Evolutionary conservation across 257 asterid genomes (phyloP).

Genomic region (Lithospermum erythrorhizon): DNA sequence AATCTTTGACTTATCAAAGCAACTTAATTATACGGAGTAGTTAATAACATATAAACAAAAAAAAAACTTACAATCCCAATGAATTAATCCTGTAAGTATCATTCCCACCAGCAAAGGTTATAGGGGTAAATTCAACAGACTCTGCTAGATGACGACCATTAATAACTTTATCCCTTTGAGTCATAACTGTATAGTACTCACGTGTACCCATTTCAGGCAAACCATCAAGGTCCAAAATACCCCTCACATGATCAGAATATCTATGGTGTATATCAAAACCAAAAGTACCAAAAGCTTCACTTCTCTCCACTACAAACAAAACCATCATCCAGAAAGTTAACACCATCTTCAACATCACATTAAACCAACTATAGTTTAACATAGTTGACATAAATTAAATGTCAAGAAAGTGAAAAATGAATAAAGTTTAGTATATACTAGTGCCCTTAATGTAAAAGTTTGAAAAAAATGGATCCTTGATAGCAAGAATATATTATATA

Average conservation of each 20-base stretch:
- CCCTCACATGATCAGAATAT: constrained; percentile 65
- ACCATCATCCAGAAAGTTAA: constrained; percentile 8
- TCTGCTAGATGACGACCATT: constrained; percentile 65
- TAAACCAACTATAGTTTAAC: neutral
- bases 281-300: constrained; percentile 45
- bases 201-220: constrained; percentile 63
- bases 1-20: too few species aligned
- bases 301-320: constrained; percentile 12
- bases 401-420: too few species aligned
- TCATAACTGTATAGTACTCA: constrained; percentile 81
- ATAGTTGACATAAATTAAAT: too few species aligned
- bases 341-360: neutral
- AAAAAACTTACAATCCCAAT: constrained; percentile 64
- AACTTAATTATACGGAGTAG: too few species aligned
- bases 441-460: too few species aligned
- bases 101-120: constrained; percentile 49
- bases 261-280: constrained; percentile 76
- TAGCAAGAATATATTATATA: too few species aligned
- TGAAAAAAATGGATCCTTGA: too few species aligned
- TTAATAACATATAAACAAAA: too few species aligned
- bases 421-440: too few species aligned
- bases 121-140: constrained; percentile 21
- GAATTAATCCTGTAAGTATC: constrained; percentile 35
- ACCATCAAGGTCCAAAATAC: constrained; percentile 43
- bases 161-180: constrained; percentile 61